phyloP scores from a whole-genome alignment of 2,329 filamentous ascomycete species.

The Cylindrodendrum hubeiense region DNA sequence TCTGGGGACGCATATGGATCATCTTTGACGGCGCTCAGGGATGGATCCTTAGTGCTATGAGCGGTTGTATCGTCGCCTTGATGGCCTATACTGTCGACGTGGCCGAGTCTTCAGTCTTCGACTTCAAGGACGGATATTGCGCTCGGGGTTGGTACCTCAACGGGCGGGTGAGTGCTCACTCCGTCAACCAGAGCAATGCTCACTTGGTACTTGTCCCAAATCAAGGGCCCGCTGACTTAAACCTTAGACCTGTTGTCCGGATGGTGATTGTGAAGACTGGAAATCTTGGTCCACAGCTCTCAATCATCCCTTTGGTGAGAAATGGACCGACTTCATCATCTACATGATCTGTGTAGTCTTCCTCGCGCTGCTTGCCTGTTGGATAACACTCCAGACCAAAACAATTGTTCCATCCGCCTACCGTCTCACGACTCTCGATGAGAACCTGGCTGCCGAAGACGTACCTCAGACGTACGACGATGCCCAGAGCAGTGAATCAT shows the following conservation, averaged over 20 bases:
- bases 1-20: constrained; percentile 82
- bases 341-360: constrained; percentile 80
- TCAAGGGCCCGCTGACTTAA: constrained; percentile 20
- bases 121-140: constrained; percentile 93
- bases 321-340: constrained; percentile 81
- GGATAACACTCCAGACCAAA: constrained; percentile 89
- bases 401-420: constrained; percentile 92
- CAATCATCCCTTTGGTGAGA: constrained; percentile 57
- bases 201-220: neutral
- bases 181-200: neutral
- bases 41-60: constrained; percentile 92
- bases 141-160: constrained; percentile 76
- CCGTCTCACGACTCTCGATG: constrained; percentile 88
- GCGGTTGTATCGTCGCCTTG: constrained; percentile 86
- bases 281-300: constrained; percentile 66
- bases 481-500: constrained; percentile 57
- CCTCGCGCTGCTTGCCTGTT: constrained; percentile 79
- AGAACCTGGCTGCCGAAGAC: constrained; percentile 83
- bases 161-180: constrained; percentile 67
- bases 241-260: constrained; percentile 65
- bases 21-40: constrained; percentile 91
- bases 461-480: constrained; percentile 54
- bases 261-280: constrained; percentile 68
- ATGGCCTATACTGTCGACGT: constrained; percentile 92
- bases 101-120: constrained; percentile 86